A percentile compares a stretch with the other conserved stretches of the same genome.
Evolutionary conservation across 352 stramenopile species (phyloP).

Genomic region (Elongisporangium undulatum): DNA sequence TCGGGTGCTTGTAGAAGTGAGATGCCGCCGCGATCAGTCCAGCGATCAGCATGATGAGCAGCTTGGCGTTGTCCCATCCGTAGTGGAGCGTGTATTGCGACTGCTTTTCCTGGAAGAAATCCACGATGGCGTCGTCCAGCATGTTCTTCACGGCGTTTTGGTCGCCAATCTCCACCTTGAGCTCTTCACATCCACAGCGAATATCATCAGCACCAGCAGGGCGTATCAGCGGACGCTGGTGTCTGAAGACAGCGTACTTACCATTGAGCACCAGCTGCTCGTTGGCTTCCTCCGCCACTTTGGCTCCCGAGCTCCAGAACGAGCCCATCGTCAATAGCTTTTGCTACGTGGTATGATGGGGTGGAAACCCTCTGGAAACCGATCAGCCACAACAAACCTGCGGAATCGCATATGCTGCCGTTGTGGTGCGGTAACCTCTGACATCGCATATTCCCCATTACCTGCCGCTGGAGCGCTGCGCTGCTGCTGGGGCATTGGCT

Average conservation of each 20-base stretch:
- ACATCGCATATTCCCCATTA: not conserved
- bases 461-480: not conserved
- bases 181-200: slow-evolving; percentile 33
- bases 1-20: slow-evolving; percentile 64
- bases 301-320: not conserved
- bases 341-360: not conserved
- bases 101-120: slow-evolving; percentile 62
- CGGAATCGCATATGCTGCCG: not conserved
- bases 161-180: slow-evolving; percentile 72
- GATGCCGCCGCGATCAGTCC: slow-evolving; percentile 52
- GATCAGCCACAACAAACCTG: not conserved
- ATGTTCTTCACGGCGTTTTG: slow-evolving; percentile 87
- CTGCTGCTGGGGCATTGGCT: not conserved
- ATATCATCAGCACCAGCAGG: not conserved
- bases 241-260: slow-evolving; percentile 11
- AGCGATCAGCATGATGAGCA: slow-evolving; percentile 73
- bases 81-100: slow-evolving; percentile 57
- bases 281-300: slow-evolving; percentile 16
- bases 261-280: slow-evolving; percentile 66
- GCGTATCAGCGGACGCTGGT: slow-evolving; percentile 5
- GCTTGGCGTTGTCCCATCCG: slow-evolving; percentile 80
- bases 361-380: not conserved
- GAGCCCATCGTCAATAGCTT: slow-evolving; percentile 3
- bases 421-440: not conserved
- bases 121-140: slow-evolving; percentile 74